phyloP scores from a whole-genome alignment of 805 yeast genomes.

The Ogataea polymorpha region DNA sequence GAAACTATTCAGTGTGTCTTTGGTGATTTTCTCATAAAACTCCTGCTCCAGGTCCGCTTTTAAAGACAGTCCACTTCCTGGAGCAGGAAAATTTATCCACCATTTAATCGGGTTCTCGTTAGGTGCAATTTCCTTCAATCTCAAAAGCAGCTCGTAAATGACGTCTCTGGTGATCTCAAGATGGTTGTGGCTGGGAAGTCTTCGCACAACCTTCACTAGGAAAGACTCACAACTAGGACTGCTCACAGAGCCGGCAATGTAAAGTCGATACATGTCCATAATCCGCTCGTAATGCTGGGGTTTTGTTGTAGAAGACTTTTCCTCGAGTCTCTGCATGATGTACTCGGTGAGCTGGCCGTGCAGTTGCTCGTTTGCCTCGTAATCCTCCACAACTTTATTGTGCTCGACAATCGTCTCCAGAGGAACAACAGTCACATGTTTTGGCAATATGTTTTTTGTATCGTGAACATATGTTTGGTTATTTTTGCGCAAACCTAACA shows the following conservation, averaged over 20 bases:
- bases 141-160: constrained; percentile 48
- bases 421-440: constrained; percentile 44
- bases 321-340: constrained; percentile 15
- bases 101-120: constrained; percentile 50
- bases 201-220: constrained; percentile 39
- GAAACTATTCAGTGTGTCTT: constrained; percentile 16
- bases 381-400: constrained; percentile 29
- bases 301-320: not conserved
- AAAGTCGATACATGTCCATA: constrained; percentile 48
- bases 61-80: constrained; percentile 40
- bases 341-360: constrained; percentile 27
- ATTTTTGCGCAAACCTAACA: constrained; percentile 48
- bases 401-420: constrained; percentile 34
- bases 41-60: constrained; percentile 43
- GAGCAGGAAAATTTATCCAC: constrained; percentile 45
- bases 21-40: constrained; percentile 35
- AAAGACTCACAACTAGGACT: constrained; percentile 49
- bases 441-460: constrained; percentile 27
- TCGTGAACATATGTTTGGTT: constrained; percentile 35
- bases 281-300: constrained; percentile 37
- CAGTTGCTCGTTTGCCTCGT: constrained; percentile 25
- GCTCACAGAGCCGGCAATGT: constrained; percentile 50
- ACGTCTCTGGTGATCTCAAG: constrained; percentile 49
- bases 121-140: constrained; percentile 27
- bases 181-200: constrained; percentile 29